These are phyloP conservation scores for Malus asiatica DNA, from an alignment of 306 rosid species.

Conservation along the genomic window DNA sequence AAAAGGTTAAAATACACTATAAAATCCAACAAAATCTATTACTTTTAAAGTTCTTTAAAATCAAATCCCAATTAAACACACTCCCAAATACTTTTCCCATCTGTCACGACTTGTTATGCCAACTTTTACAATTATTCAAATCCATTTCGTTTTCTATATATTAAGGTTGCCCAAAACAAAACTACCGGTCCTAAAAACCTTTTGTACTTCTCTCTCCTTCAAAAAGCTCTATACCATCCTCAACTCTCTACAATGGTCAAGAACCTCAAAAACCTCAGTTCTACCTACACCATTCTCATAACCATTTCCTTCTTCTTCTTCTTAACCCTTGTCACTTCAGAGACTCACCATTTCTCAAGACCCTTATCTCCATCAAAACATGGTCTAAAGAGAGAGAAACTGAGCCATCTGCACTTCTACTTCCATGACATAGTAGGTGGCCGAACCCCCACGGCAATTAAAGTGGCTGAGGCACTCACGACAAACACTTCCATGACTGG, in stretches of 20 bases:
- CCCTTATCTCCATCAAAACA: slow-evolving; percentile 3
- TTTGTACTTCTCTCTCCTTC: neutral
- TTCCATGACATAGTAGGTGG: slow-evolving; percentile 49
- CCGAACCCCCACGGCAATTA: slow-evolving; percentile 31
- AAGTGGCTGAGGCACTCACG: slow-evolving; percentile 28
- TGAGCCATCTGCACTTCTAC: slow-evolving; percentile 47
- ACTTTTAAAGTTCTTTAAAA: too few relatives aligned
- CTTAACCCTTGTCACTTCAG: neutral
- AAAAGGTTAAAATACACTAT: too few relatives aligned
- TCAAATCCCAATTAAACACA: too few relatives aligned
- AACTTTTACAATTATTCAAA: neutral
- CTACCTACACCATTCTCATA: neutral
- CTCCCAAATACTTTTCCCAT: neutral
- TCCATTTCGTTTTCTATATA: neutral
- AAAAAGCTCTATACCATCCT: neutral
- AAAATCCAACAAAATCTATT: too few relatives aligned
- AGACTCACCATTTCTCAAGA: slow-evolving; percentile 7
- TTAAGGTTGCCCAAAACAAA: neutral
- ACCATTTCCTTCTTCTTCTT: slow-evolving; percentile 5
- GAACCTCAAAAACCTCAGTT: neutral
- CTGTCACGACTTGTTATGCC: neutral
- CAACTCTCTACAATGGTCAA: slow-evolving; percentile 4
- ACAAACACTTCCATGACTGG: slow-evolving; percentile 13
- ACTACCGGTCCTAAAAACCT: neutral
- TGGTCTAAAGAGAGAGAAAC: slow-evolving; percentile 26